Evolutionary conservation across 495 filamentous ascomycete species (phyloP).

Genomic region (Neurospora terricola): DNA sequence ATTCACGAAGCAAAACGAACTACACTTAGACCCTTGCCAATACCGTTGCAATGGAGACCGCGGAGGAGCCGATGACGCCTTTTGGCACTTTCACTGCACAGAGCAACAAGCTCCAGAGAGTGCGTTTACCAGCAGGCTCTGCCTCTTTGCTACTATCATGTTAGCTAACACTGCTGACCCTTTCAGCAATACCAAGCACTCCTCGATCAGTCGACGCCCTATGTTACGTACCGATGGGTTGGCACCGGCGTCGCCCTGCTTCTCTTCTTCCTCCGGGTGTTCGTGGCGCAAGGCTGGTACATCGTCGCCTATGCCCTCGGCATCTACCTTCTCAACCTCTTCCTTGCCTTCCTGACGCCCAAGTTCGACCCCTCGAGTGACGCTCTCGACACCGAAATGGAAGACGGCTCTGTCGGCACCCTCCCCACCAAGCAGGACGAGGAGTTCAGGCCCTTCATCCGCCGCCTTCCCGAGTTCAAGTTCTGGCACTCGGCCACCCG

Average conservation of each 20-base stretch:
- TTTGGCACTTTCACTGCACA: constrained; percentile 22
- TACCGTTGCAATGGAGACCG: constrained; percentile 14
- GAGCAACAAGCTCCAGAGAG: constrained; percentile 31
- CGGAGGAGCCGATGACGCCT: constrained; percentile 20
- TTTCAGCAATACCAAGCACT: constrained; percentile 85
- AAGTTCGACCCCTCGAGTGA: constrained; percentile 98
- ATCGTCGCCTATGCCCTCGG: constrained; percentile 97
- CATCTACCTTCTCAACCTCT: constrained; percentile 98
- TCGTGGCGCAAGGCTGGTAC: constrained; percentile 94
- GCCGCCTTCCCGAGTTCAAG: constrained; percentile 96
- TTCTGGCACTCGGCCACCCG: constrained; percentile 96
- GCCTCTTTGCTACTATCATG: constrained; percentile 3
- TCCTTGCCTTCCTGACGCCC: constrained; percentile 95
- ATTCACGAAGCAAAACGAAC: background rate
- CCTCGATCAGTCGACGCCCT: constrained; percentile 86
- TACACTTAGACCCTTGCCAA: background rate
- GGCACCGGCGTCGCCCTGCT: constrained; percentile 64
- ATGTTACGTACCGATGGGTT: constrained; percentile 77
- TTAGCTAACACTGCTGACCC: background rate
- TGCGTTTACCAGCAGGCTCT: constrained; percentile 9
- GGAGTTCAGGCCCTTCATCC: constrained; percentile 94
- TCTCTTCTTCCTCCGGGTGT: constrained; percentile 78
- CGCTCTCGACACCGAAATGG: constrained; percentile 81
- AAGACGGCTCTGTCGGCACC: constrained; percentile 69
- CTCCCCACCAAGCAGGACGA: constrained; percentile 92